Evolutionary conservation across 345 rosid species (phyloP), one percentile per base, ranked within the genome.

Genomic region (Toxicodendron radicans): DNA sequence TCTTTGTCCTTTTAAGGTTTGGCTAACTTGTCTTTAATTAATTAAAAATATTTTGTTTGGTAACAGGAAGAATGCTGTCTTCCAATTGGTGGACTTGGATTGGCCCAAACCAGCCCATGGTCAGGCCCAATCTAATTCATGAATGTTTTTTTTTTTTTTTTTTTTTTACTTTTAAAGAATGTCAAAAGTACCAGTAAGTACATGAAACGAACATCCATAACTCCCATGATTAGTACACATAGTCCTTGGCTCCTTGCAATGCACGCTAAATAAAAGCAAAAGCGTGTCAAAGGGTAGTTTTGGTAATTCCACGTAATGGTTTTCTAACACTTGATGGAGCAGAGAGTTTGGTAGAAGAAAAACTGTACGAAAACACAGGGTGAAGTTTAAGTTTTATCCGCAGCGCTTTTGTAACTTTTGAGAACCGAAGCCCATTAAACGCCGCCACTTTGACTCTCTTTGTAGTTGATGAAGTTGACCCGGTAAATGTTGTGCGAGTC

Each of bases 381-480:
- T 69, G 32, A 43, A 20, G 62, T 17, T 5, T 10, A 51, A 32
- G 23, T 12, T 59, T 59, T 38, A 38, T 38, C 43, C 43, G 1
- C 43, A 6, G 43, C 14, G 9, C 53, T 66, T 45, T 18, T 27
- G 27, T 16, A 14, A 66, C 12, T 49, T 66, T 52, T 67, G 20
- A 38, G 38, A 16, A 5, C 27, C n/a, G n/a, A n/a, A n/a, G n/a
- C n/a, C n/a, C 52, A 23, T 57, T 14, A 71, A 17, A 58, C 66
- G 74, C 74, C 74, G 74, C 56, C 56, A 71, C 74, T 71, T 71
- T 58, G 74, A 58, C 74, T 45, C 27, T 27, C n/a, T 16, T 9
- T 14, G 0, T 10, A 0, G 0, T 21, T n/a, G n/a, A n/a, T n/a
- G n/a, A n/a, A 0, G 51, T 70, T 16, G 73, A 59, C 35, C 5